Evolutionary conservation across 2,329 filamentous ascomycete genomes (phyloP).

Genomic region (Monosporascus sp.): DNA sequence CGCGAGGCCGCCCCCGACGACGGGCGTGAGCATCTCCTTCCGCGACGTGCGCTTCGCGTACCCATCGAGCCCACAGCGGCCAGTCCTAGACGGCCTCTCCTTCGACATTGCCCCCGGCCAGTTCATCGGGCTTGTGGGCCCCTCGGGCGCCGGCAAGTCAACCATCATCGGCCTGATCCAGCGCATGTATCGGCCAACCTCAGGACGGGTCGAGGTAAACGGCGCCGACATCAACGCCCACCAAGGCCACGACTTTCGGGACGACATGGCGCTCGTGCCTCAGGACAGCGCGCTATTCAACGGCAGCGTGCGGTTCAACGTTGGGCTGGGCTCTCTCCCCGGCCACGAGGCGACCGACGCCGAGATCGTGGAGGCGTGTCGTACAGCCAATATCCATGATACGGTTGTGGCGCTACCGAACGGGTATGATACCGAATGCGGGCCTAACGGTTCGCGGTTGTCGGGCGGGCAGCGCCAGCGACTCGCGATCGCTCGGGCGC

Average conservation of each 20-base stretch:
- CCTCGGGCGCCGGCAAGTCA: slow-evolving; percentile 62
- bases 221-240: slow-evolving; percentile 17
- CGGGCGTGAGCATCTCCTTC: slow-evolving; percentile 47
- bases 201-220: slow-evolving; percentile 39
- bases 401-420: slow-evolving; percentile 49
- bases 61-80: slow-evolving; percentile 53
- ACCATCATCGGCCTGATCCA: slow-evolving; percentile 56
- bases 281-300: slow-evolving; percentile 38
- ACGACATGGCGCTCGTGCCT: slow-evolving; percentile 33
- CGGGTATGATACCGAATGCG: slow-evolving; percentile 50
- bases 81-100: slow-evolving; percentile 51
- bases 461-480: slow-evolving; percentile 69
- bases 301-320: slow-evolving; percentile 35
- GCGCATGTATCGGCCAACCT: slow-evolving; percentile 40
- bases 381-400: slow-evolving; percentile 54
- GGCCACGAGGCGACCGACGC: slow-evolving; percentile 38
- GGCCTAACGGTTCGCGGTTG: slow-evolving; percentile 59
- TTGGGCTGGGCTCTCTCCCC: slow-evolving; percentile 36
- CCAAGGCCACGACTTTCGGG: slow-evolving; percentile 25
- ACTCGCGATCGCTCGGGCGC: slow-evolving; percentile 62
- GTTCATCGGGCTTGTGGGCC: slow-evolving; percentile 60
- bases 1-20: slow-evolving; percentile 12
- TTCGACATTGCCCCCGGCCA: slow-evolving; percentile 53
- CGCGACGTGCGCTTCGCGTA: slow-evolving; percentile 60
- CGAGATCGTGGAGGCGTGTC: slow-evolving; percentile 52